A percentile compares a stretch with the other conserved stretches of the same genome.
Conservation (phyloP, 768 basidiomycete species). For the Sutorius australiensis region DNA sequence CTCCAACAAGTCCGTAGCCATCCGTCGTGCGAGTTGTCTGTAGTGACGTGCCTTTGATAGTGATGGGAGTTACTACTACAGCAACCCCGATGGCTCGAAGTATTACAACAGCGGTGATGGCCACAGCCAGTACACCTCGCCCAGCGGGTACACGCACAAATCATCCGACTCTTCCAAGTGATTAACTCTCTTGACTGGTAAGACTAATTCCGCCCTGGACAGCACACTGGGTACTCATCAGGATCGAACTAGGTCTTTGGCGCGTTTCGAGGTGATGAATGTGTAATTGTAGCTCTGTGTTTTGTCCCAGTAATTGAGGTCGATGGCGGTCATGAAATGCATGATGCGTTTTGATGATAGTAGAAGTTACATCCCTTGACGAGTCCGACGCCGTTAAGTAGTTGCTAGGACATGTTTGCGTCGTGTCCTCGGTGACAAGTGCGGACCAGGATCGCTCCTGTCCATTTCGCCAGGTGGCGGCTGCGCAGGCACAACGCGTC, state of each 20-base stretch:
- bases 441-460: too few species aligned
- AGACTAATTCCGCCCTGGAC: not conserved
- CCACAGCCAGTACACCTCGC: slow-evolving; percentile 47
- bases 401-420: too few species aligned
- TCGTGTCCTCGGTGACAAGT: too few species aligned
- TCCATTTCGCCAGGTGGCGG: too few species aligned
- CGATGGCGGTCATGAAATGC: not conserved
- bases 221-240: not conserved
- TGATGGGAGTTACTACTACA: slow-evolving; percentile 61
- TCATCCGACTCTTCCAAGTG: slow-evolving; percentile 26
- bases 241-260: not conserved
- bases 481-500: too few species aligned
- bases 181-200: not conserved
- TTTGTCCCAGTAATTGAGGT: not conserved
- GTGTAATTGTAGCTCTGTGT: not conserved
- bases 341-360: not conserved
- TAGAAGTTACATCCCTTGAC: not conserved
- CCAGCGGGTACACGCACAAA: slow-evolving; percentile 33
- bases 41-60: slow-evolving; percentile 20
- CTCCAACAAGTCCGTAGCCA: slow-evolving; percentile 46
- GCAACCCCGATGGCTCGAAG: slow-evolving; percentile 55
- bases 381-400: too few species aligned
- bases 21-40: not conserved
- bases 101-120: slow-evolving; percentile 55
- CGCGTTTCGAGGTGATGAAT: not conserved